Conservation (phyloP, 768 basidiomycete genomes). For the Panus rudis region DNA sequence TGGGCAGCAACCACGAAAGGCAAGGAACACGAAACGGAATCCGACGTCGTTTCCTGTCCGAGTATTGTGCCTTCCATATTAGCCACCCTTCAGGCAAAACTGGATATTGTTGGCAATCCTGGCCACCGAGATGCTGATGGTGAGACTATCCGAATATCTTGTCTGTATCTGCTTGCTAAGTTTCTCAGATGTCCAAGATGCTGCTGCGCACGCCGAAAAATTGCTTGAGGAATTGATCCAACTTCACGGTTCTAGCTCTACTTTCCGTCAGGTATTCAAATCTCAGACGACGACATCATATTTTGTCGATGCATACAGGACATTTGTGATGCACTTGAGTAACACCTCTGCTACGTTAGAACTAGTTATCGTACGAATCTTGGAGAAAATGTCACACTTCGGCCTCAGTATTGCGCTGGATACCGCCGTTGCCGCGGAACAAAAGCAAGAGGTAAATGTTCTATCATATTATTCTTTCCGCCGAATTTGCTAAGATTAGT, state of each 20-base stretch:
- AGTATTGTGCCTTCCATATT: constrained; percentile 70
- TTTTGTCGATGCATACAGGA: constrained; percentile 58
- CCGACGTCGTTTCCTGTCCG: constrained; percentile 44
- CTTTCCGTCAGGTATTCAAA: constrained; percentile 68
- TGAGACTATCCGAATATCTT: background rate
- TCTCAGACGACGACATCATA: constrained; percentile 63
- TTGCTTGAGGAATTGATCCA: constrained; percentile 65
- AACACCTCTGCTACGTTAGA: constrained; percentile 27
- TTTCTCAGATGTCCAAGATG: constrained; percentile 8
- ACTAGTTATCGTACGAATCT: constrained; percentile 40
- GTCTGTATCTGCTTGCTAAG: background rate
- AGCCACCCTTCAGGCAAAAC: constrained; percentile 54
- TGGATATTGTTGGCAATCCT: constrained; percentile 27
- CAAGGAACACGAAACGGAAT: constrained; percentile 12
- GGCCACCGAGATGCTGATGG: too few species aligned
- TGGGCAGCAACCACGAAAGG: constrained; percentile 21
- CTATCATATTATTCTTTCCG: background rate
- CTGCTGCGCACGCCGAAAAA: constrained; percentile 43
- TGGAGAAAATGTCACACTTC: constrained; percentile 68
- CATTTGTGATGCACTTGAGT: constrained; percentile 42
- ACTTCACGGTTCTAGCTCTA: constrained; percentile 54
- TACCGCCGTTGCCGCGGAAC: constrained; percentile 48
- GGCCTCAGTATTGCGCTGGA: constrained; percentile 63
- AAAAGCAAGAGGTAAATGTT: constrained; percentile 63
- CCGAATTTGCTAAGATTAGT: background rate